Base-by-base conservation (phyloP, 2,329 filamentous ascomycete species). In the Talaromyces albobiverticillius region DNA sequence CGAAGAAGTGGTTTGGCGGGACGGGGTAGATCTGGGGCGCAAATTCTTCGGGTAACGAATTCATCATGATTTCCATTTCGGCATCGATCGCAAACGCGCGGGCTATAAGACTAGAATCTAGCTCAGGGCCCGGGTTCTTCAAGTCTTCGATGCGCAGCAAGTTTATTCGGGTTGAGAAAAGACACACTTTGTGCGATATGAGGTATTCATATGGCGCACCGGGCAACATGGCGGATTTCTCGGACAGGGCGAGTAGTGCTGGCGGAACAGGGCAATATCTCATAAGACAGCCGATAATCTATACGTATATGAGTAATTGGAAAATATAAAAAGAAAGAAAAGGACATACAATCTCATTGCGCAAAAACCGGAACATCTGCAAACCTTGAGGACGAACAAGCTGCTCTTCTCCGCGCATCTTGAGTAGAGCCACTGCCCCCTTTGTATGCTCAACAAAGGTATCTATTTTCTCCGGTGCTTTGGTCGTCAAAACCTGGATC, bases 381-480 rank as follows among this genome's bases (percentile, higher is more conserved):
- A 82, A 73, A 4, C 80, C 79, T 46, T 76, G 72, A 20, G 74
- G 67, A 46, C 62, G 65, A 53, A 71, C 66, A 29, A 75, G 60
- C 47, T 73, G 70, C n/a, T 70, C 60, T 3, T 60, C 51, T 8
- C 71, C 72, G n/a, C 72, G 65, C 38, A 74, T 49, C 54, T 77
- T 76, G 16, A 85, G 69, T n/a, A 87, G 67, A 10, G 83, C 82
- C 42, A 81, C 75, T 2, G 82, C 83, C 1, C 84, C 84, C 60
- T 79, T 74, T 43, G 85, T 77, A 63, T 87, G 84, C 5, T 78
- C 79, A 50, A 77, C 79, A 58, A 82, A 84, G 18, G 76, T 76
- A 14, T 76, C 70, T 18, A 80, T 74, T 22, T 77, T 74, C 51
- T 76, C 65, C 32, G 74, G 71, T 3, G 74, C 74, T 32, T 79